Base-by-base conservation (phyloP, 768 basidiomycete genomes). In the Boletus tylopilopsis region DNA sequence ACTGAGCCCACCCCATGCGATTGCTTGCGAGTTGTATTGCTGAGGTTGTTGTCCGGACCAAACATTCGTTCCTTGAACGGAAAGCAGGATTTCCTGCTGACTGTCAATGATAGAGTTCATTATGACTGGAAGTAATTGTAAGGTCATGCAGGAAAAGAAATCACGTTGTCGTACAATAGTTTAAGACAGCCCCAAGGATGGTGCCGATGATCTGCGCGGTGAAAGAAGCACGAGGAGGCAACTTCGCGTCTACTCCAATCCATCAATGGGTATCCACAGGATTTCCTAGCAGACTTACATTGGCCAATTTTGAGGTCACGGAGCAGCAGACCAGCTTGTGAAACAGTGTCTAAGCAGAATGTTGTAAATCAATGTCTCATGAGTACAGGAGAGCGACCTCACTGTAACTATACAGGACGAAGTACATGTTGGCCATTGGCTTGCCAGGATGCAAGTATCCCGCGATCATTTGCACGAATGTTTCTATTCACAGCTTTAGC, bases 201-300 rank as follows among this genome's bases (percentile, higher is more conserved):
- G 80, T 78, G 0, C 84, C 82, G 38, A 75, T 41, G 23, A 70
- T 72, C 59, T 84, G 82, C 12, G 80, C 79, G n/a, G 74, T 71
- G 63, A 85, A 84, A 2, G 82, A 79, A 30, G 76, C 76, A 6
- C 82, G 78, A 40, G 83, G 83, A 24, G 83, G 80, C 30, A 85
- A 73, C 67, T 85, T 85, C 22, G 75, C 51, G 38, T 68, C 64
- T 66, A 37, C 30, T 2, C n/a, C 12, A 5, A 29, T 22, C n/a
- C 1, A 33, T 62, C 22, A 74, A 60, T 75, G 71, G 61, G 75
- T 72, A 62, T 66, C 23, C 3, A 19, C 2, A 36, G 4, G 11
- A 45, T n/a, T 21, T 9, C 24, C 5, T 13, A 4, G 8, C 39
- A 41, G 15, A 25, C 50, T 6, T 47, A 60, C 61, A 63, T 50